Conservation (phyloP, 768 basidiomycete genomes). For the Russula dissimulans region DNA sequence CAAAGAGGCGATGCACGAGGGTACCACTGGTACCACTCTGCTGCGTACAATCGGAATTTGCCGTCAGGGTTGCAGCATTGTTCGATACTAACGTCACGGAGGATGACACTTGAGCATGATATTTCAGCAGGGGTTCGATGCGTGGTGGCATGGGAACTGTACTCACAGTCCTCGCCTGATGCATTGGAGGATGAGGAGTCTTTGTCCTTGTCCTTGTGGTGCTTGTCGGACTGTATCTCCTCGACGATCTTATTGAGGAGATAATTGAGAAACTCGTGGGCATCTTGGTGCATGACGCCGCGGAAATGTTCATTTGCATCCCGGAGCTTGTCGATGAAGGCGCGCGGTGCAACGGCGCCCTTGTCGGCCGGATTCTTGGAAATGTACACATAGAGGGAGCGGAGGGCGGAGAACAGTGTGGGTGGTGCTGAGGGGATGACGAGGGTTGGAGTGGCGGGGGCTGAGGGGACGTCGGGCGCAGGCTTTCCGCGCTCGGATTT, state of each 20-base stretch:
- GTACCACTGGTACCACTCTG: constrained; percentile 57
- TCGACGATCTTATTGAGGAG: constrained; percentile 89
- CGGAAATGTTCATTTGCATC: constrained; percentile 88
- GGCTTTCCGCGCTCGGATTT: constrained; percentile 48
- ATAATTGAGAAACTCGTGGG: constrained; percentile 96
- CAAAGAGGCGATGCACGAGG: constrained; percentile 86
- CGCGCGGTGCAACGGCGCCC: constrained; percentile 82
- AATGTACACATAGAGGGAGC: constrained; percentile 82
- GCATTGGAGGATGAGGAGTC: constrained; percentile 9
- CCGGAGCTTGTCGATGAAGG: constrained; percentile 90
- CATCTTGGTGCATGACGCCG: constrained; percentile 92
- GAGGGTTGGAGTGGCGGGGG: constrained; percentile 28
- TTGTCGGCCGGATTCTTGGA: constrained; percentile 67
- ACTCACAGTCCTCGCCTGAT: constrained; percentile 60
- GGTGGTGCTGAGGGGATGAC: constrained; percentile 53
- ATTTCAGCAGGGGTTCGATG: neutral
- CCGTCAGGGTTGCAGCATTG: constrained; percentile 28
- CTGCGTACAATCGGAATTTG: constrained; percentile 34
- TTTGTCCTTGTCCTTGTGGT: constrained; percentile 20
- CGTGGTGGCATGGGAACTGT: neutral
- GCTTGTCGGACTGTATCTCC: constrained; percentile 73
- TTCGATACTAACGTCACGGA: constrained; percentile 46
- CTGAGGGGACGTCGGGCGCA: constrained; percentile 26
- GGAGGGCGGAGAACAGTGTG: constrained; percentile 85
- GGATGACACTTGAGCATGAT: constrained; percentile 39